phyloP scores from a whole-genome alignment of 169 alveolate genomes.

The Plasmodium adleri region DNA sequence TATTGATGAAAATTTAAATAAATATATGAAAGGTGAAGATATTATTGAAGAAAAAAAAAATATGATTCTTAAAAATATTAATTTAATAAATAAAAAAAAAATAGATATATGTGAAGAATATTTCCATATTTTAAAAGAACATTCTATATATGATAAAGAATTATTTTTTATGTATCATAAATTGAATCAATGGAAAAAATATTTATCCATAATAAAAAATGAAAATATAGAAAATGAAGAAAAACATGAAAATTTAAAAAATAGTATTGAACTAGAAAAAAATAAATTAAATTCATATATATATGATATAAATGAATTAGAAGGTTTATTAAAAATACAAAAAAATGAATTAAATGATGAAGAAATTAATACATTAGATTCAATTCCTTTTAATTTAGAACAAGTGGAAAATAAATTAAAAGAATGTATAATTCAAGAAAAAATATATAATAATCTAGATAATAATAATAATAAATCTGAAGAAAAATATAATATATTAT shows the following conservation, averaged over 20 bases:
- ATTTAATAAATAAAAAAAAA: constrained; percentile 61
- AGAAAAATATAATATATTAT: constrained; percentile 76
- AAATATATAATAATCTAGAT: constrained; percentile 75
- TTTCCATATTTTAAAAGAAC: constrained; percentile 54
- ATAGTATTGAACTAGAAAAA: constrained; percentile 71
- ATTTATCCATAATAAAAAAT: constrained; percentile 19
- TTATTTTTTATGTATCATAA: constrained; percentile 12
- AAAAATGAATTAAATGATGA: constrained; percentile 70
- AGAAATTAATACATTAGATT: constrained; percentile 38
- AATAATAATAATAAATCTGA: constrained; percentile 61
- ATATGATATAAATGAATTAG: constrained; percentile 66
- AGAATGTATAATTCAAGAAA: constrained; percentile 77
- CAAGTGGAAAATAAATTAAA: constrained; percentile 79
- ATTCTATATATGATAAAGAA: constrained; percentile 42
- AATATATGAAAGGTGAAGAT: constrained; percentile 45
- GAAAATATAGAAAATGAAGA: constrained; percentile 65
- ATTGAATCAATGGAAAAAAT: constrained; percentile 54
- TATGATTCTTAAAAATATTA: constrained; percentile 19
- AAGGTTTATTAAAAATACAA: constrained; percentile 62
- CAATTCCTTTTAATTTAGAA: constrained; percentile 72
- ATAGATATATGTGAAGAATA: constrained; percentile 66
- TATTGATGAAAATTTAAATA: constrained; percentile 32
- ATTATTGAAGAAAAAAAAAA: constrained; percentile 74
- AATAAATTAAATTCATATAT: constrained; percentile 39
- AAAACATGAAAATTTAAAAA: constrained; percentile 56